phyloP scores from a whole-genome alignment of 305 asterid genomes.

The Petunia hybrid region DNA sequence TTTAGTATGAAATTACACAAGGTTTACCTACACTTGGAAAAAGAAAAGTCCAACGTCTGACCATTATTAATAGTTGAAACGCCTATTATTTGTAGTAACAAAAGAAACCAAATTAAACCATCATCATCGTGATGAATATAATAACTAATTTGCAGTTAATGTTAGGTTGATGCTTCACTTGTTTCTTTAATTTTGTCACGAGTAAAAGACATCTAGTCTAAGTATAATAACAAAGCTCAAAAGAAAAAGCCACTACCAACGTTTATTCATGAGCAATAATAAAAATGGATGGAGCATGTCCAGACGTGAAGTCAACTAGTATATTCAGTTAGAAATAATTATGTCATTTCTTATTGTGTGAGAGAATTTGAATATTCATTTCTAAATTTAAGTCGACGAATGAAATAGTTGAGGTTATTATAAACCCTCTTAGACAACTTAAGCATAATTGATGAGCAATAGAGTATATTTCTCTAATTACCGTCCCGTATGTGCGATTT shows the following conservation, averaged over 20 bases:
- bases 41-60: neutral
- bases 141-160: no score
- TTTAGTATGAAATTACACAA: neutral
- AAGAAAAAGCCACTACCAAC: neutral
- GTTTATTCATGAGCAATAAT: neutral
- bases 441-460: no score
- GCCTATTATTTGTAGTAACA: neutral
- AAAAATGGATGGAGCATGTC: neutral
- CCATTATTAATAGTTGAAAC: neutral
- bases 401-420: no score
- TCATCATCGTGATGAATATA: neutral
- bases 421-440: no score
- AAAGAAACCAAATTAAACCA: neutral
- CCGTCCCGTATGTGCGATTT: no score
- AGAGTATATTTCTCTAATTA: no score
- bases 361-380: no score
- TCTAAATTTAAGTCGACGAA: no score
- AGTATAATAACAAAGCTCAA: neutral
- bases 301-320: conserved; percentile 15
- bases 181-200: neutral
- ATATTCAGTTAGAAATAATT: neutral
- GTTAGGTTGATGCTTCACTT: neutral
- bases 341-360: neutral
- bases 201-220: neutral
- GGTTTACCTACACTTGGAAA: neutral